Evolutionary conservation across 805 yeast species (phyloP).

Genomic region (Jamesozyma gamospora): DNA sequence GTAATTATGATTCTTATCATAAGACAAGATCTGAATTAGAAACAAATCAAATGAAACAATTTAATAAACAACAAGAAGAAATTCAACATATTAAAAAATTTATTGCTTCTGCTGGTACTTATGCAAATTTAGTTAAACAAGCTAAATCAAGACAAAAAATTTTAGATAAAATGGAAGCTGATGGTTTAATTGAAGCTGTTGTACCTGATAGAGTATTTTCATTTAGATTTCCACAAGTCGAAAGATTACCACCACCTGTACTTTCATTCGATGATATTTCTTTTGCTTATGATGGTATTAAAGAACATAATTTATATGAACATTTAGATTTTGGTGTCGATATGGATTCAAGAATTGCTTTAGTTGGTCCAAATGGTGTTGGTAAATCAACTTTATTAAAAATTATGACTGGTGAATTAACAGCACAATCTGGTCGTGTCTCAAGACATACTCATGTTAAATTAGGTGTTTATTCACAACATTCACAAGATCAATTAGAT

Average conservation of each 20-base stretch:
- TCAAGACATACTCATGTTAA: slow-evolving; percentile 96
- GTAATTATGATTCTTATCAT: slow-evolving; percentile 94
- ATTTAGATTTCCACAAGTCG: slow-evolving; percentile 89
- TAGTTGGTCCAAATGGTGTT: slow-evolving; percentile 98
- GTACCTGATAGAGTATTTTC: slow-evolving; percentile 88
- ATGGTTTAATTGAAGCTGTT: slow-evolving; percentile 89
- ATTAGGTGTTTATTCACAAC: slow-evolving; percentile 98
- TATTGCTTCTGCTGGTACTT: slow-evolving; percentile 99
- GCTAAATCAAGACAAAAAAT: slow-evolving; percentile 99
- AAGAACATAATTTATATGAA: slow-evolving; percentile 82
- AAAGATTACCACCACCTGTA: slow-evolving; percentile 97
- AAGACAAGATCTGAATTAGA: slow-evolving; percentile 92
- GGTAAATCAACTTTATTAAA: slow-evolving; percentile 95
- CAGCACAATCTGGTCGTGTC: slow-evolving; percentile 88
- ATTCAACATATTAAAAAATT: slow-evolving; percentile 96
- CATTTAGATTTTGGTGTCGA: slow-evolving; percentile 94
- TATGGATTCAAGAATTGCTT: slow-evolving; percentile 97
- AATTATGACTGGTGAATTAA: slow-evolving; percentile 90
- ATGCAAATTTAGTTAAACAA: slow-evolving; percentile 96
- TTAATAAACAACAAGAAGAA: slow-evolving; percentile 96
- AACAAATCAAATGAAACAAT: slow-evolving; percentile 96
- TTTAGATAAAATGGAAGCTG: slow-evolving; percentile 99
- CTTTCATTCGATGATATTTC: slow-evolving; percentile 92
- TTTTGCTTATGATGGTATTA: slow-evolving; percentile 76
- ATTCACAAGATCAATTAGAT: slow-evolving; percentile 96